phyloP scores from a whole-genome alignment of 1,139 yeast species.

The Scheffersomyces cryptocercus region DNA sequence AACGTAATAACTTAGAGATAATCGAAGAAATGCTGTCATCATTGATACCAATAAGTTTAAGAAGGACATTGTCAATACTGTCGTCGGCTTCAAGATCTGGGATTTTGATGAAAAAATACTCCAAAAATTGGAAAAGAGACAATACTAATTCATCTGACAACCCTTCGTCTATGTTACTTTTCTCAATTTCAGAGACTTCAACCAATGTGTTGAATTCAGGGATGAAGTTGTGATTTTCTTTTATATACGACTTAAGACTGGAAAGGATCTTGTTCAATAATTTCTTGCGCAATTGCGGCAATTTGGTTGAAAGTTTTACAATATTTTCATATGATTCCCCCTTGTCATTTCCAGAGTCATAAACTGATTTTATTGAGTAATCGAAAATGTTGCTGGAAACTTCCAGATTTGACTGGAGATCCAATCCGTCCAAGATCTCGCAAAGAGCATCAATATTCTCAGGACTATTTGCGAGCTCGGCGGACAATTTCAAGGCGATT shows the following conservation, averaged over 20 bases:
- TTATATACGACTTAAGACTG: slow-evolving; percentile 15
- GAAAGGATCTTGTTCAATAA: slow-evolving; percentile 14
- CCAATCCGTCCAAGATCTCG: slow-evolving; percentile 34
- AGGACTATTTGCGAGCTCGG: slow-evolving; percentile 14
- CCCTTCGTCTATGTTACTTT: slow-evolving; percentile 3
- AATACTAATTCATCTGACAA: slow-evolving; percentile 7
- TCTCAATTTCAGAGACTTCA: background rate
- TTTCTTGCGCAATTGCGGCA: slow-evolving; percentile 20
- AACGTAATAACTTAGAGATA: slow-evolving; percentile 44
- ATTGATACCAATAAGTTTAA: slow-evolving; percentile 30
- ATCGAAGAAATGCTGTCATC: slow-evolving; percentile 32
- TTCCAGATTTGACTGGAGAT: slow-evolving; percentile 17
- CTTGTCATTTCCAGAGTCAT: background rate
- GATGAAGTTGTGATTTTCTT: slow-evolving; percentile 18
- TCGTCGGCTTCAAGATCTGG: slow-evolving; percentile 3
- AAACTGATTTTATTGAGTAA: slow-evolving; percentile 10
- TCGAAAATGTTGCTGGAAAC: slow-evolving; percentile 22
- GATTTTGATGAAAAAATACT: slow-evolving; percentile 14
- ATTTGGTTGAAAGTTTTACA: slow-evolving; percentile 15
- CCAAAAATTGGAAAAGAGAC: slow-evolving; percentile 16
- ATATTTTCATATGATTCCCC: slow-evolving; percentile 14
- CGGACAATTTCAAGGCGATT: slow-evolving; percentile 24
- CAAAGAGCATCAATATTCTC: slow-evolving; percentile 29
- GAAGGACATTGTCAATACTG: slow-evolving; percentile 26
- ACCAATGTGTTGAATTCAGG: slow-evolving; percentile 14